A percentile compares a stretch with the other conserved stretches of the same genome.
Conservation (phyloP, 1,284 basidiomycete species). For the Moesziomyces antarcticus region DNA sequence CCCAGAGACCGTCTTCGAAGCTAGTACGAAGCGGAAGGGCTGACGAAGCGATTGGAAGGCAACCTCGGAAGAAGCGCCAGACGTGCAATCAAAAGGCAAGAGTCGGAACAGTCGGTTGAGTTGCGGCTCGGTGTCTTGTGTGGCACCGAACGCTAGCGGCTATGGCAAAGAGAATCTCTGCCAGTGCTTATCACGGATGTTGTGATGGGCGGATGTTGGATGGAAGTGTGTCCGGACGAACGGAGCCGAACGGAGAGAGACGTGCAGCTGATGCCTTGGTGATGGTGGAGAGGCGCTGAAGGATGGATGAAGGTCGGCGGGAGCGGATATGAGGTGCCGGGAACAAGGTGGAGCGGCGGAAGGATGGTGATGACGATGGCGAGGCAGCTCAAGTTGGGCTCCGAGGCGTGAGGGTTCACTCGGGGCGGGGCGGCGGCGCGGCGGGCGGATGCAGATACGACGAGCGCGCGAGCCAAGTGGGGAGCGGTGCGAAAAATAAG, state of each 20-base stretch:
- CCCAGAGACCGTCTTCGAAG: conserved; percentile 14
- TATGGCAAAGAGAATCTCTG: too few species aligned
- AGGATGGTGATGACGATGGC: background rate
- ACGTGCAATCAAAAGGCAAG: conserved; percentile 1
- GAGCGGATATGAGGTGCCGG: background rate
- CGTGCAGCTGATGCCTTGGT: background rate
- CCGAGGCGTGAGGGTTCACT: background rate
- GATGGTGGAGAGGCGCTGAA: background rate
- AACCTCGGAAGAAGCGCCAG: conserved; percentile 1
- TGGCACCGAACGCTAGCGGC: background rate
- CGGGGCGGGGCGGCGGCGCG: too few species aligned
- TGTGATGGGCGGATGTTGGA: background rate
- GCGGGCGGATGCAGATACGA: background rate
- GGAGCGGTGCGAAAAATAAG: background rate
- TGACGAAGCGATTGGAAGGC: conserved; percentile 12
- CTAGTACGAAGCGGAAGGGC: conserved; percentile 17
- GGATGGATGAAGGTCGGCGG: background rate
- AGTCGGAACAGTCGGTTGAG: background rate
- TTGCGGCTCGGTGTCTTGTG: background rate
- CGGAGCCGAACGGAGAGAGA: too few species aligned
- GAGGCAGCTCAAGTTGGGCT: too few species aligned
- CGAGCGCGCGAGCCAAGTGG: background rate
- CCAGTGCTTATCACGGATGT: background rate
- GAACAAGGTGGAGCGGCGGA: background rate
- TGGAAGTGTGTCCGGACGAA: background rate